Percentiles rank a stretch among this genome's conserved stretches.
These are phyloP conservation scores for Mycosphaerelloides madeirae DNA, from an alignment of 2,329 filamentous ascomycete species.

Conservation along the genomic window DNA sequence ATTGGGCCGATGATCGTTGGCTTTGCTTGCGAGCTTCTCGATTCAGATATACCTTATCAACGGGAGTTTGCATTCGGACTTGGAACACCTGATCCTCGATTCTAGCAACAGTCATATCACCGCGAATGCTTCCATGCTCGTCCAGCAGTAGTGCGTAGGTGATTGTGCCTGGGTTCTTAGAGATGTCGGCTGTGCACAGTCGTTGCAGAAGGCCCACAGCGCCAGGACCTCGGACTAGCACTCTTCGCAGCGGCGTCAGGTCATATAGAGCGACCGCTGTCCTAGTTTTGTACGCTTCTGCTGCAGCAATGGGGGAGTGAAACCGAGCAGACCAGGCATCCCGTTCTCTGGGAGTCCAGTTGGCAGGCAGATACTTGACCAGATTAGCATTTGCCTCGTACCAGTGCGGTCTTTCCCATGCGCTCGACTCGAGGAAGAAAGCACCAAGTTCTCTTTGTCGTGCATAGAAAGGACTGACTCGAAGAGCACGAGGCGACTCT, in stretches of 20 bases:
- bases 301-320: slow-evolving; percentile 56
- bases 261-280: slow-evolving; percentile 60
- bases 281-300: slow-evolving; percentile 61
- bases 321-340: slow-evolving; percentile 56
- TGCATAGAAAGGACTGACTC: slow-evolving; percentile 55
- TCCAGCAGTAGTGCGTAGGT: slow-evolving; percentile 57
- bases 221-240: slow-evolving; percentile 56
- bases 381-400: slow-evolving; percentile 54
- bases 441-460: slow-evolving; percentile 54
- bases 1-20: slow-evolving; percentile 36
- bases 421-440: slow-evolving; percentile 55
- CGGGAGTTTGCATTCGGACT: slow-evolving; percentile 53
- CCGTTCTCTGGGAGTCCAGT: slow-evolving; percentile 53
- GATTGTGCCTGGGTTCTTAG: slow-evolving; percentile 46
- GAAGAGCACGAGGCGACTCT: slow-evolving; percentile 54
- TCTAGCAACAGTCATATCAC: slow-evolving; percentile 55
- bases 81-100: slow-evolving; percentile 50
- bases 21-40: slow-evolving; percentile 50
- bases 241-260: slow-evolving; percentile 55
- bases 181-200: slow-evolving; percentile 49
- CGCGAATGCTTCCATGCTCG: slow-evolving; percentile 49
- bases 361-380: slow-evolving; percentile 47
- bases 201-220: slow-evolving; percentile 52
- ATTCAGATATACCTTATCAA: slow-evolving; percentile 52
- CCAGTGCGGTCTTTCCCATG: slow-evolving; percentile 62